Evolutionary conservation across 257 asterid genomes (phyloP).

Genomic region (Cruciata laevipes): DNA sequence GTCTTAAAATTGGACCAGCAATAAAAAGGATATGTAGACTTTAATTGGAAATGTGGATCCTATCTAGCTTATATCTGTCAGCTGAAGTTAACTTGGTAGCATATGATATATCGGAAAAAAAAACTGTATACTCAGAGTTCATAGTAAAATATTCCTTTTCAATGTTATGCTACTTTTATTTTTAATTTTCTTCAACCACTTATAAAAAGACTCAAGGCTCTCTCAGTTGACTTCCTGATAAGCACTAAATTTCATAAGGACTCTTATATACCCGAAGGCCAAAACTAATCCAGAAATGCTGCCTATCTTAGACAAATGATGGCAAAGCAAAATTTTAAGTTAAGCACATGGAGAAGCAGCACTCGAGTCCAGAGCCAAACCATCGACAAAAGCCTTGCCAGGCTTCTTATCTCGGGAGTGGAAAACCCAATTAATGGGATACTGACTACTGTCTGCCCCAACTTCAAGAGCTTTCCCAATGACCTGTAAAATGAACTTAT

Average conservation of each 20-base stretch:
- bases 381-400: constrained; percentile 88
- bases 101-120: background rate
- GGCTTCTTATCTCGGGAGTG: constrained; percentile 94
- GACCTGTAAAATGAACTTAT: constrained; percentile 65
- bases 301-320: background rate
- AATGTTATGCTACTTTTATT: background rate
- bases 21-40: background rate
- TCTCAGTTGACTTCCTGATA: background rate
- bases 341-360: constrained; percentile 25
- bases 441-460: constrained; percentile 91
- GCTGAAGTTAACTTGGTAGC: background rate
- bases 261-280: background rate
- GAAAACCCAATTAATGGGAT: constrained; percentile 90
- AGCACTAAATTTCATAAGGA: background rate
- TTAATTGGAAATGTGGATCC: background rate
- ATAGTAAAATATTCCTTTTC: background rate
- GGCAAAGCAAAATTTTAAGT: constrained; percentile 13
- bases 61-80: background rate
- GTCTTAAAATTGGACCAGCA: too few relatives aligned
- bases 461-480: constrained; percentile 68
- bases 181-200: background rate
- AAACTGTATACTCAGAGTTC: background rate
- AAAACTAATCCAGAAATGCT: background rate
- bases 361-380: constrained; percentile 70
- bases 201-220: background rate